phyloP scores from a whole-genome alignment of 805 yeast species.

The Ogataea kodamae region DNA sequence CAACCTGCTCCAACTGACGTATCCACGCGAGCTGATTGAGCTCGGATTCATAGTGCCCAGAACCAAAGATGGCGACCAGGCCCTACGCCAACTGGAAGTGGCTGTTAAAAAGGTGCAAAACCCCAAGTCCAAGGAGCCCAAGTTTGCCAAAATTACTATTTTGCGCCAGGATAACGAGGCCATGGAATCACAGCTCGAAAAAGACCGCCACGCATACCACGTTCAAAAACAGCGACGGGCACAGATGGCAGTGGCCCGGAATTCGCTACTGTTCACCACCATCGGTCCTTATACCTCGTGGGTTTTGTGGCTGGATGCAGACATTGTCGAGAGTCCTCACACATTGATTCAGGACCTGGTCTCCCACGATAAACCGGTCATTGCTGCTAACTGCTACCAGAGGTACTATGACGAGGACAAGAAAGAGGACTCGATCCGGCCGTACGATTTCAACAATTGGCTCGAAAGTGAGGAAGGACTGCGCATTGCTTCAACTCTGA shows the following conservation, averaged over 20 bases:
- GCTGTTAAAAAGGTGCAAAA: slow-evolving; percentile 74
- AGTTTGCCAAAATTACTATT: slow-evolving; percentile 81
- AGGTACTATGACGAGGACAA: slow-evolving; percentile 60
- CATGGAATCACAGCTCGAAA: slow-evolving; percentile 69
- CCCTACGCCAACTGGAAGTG: slow-evolving; percentile 64
- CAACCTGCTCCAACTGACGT: slow-evolving; percentile 66
- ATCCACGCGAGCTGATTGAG: slow-evolving; percentile 82
- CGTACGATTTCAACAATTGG: slow-evolving; percentile 98
- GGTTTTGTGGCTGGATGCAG: slow-evolving; percentile 97
- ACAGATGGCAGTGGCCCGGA: slow-evolving; percentile 92
- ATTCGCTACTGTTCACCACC: slow-evolving; percentile 84
- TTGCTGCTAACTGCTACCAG: slow-evolving; percentile 93
- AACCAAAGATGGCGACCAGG: slow-evolving; percentile 73
- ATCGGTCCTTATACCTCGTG: slow-evolving; percentile 87
- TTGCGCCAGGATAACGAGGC: slow-evolving; percentile 87
- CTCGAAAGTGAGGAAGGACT: slow-evolving; percentile 78
- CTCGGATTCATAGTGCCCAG: slow-evolving; percentile 92
- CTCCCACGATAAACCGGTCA: slow-evolving; percentile 76
- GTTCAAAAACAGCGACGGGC: slow-evolving; percentile 88
- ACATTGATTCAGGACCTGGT: slow-evolving; percentile 85
- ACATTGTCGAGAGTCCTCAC: slow-evolving; percentile 83
- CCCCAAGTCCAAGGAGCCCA: slow-evolving; percentile 49
- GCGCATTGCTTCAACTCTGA: slow-evolving; percentile 64
- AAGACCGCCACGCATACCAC: slow-evolving; percentile 81
- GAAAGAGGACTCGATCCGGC: slow-evolving; percentile 58